Conservation (phyloP, 306 rosid species). For the Herpetospermum pedunculosum region DNA sequence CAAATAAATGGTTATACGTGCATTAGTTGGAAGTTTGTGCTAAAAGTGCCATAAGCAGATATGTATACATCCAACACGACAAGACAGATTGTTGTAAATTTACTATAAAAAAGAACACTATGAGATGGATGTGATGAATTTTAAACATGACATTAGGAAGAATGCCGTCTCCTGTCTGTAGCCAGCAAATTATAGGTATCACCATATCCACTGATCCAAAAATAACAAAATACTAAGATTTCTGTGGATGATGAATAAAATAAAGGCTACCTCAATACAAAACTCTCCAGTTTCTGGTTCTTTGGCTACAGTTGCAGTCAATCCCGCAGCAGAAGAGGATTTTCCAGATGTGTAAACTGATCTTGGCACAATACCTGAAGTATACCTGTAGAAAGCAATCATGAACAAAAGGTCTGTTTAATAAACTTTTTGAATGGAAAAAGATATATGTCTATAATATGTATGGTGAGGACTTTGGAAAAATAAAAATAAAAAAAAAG, state of each 20-base stretch:
- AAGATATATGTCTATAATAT: too few species aligned
- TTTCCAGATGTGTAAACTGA: conserved; percentile 97
- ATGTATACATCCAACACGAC: background rate
- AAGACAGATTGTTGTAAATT: background rate
- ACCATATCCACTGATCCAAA: background rate
- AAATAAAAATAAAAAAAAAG: background rate
- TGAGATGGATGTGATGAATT: background rate
- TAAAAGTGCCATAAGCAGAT: background rate
- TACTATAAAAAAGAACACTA: too few species aligned
- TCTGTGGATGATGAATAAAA: conserved; percentile 3
- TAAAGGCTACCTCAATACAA: conserved; percentile 76
- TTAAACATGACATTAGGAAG: background rate
- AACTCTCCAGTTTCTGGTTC: conserved; percentile 98
- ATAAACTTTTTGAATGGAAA: background rate
- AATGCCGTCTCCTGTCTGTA: background rate
- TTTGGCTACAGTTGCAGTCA: conserved; percentile 98
- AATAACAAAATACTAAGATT: background rate
- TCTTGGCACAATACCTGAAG: conserved; percentile 83
- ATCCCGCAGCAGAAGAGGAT: conserved; percentile 99
- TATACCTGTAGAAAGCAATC: conserved; percentile 39
- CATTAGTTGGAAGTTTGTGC: background rate
- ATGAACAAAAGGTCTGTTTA: background rate
- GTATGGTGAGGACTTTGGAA: too few species aligned
- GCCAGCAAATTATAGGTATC: background rate
- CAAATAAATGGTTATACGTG: background rate